phyloP scores from a whole-genome alignment of 495 filamentous ascomycete species.

The Penicillium soppii region DNA sequence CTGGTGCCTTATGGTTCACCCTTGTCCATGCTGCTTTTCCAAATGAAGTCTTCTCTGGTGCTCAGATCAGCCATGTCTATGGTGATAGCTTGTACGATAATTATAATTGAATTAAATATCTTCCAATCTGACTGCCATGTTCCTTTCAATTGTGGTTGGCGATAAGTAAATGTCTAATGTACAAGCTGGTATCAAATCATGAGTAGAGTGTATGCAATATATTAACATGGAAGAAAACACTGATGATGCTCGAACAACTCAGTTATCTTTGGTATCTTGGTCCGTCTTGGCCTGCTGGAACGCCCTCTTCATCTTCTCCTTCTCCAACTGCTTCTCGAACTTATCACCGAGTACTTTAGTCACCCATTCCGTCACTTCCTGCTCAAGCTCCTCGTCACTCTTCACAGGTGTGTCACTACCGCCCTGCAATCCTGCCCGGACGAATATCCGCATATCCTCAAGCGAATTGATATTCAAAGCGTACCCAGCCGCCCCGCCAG shows the following conservation, averaged over 20 bases:
- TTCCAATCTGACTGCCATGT: background rate
- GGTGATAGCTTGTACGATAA: no score
- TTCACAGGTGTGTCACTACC: conserved; percentile 36
- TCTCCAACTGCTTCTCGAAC: conserved; percentile 37
- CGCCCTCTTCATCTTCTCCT: conserved; percentile 33
- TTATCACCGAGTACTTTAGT: conserved; percentile 59
- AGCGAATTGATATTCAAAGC: conserved; percentile 68
- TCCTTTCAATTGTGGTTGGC: background rate
- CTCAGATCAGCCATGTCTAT: no score
- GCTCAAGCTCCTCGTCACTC: conserved; percentile 58
- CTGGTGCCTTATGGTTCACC: no score
- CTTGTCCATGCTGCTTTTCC: no score
- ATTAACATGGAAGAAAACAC: background rate
- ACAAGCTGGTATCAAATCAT: conserved; percentile 22
- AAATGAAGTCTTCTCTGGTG: no score
- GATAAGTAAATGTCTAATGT: conserved; percentile 9
- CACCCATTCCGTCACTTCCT: conserved; percentile 71
- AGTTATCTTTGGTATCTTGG: conserved; percentile 12
- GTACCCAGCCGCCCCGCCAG: conserved; percentile 64
- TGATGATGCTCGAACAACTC: background rate
- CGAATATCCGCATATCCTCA: conserved; percentile 62
- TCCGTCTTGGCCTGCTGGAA: conserved; percentile 7
- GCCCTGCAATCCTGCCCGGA: conserved; percentile 48
- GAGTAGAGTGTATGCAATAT: conserved; percentile 8
- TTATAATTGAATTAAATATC: no score